Conservation (phyloP, 352 stramenopile species). For the Globisporangium mamillatum region DNA sequence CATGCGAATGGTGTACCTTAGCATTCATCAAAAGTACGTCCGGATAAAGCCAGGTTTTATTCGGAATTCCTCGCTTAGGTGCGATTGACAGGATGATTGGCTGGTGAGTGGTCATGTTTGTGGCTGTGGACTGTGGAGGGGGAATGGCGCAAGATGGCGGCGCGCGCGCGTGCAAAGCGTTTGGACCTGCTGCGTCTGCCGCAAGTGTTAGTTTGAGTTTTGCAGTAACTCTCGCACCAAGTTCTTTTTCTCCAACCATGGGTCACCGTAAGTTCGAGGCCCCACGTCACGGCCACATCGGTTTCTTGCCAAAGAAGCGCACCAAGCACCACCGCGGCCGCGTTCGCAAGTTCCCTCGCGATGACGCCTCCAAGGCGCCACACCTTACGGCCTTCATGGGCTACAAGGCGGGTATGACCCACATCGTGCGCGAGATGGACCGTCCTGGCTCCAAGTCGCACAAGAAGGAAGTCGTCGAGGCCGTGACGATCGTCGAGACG, state of each 20-base stretch:
- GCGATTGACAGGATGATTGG: constrained; percentile 9
- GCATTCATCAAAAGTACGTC: constrained; percentile 12
- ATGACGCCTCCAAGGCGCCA: constrained; percentile 93
- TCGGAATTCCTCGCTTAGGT: constrained; percentile 1
- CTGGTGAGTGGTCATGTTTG: constrained; percentile 6
- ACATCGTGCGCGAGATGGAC: constrained; percentile 99
- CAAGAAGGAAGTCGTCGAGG: constrained; percentile 99
- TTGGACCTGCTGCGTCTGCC: too few relatives aligned
- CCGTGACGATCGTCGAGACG: constrained; percentile 99
- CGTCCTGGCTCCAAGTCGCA: constrained; percentile 99
- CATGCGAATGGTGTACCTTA: background rate
- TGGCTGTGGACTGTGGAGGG: background rate
- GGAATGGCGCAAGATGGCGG: constrained; percentile 2
- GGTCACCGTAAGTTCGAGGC: constrained; percentile 98
- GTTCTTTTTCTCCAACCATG: constrained; percentile 66
- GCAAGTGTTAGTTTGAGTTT: constrained; percentile 67
- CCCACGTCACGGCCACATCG: constrained; percentile 96
- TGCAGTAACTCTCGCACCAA: constrained; percentile 71
- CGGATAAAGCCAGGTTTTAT: constrained; percentile 3
- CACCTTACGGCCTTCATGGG: constrained; percentile 99
- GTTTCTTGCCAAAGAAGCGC: constrained; percentile 99
- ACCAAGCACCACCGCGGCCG: constrained; percentile 99
- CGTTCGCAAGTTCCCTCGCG: constrained; percentile 98
- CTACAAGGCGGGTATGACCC: constrained; percentile 99
- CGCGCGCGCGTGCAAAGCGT: background rate